phyloP scores from a whole-genome alignment of 2,329 filamentous ascomycete genomes.

The Thielaviopsis populi region DNA sequence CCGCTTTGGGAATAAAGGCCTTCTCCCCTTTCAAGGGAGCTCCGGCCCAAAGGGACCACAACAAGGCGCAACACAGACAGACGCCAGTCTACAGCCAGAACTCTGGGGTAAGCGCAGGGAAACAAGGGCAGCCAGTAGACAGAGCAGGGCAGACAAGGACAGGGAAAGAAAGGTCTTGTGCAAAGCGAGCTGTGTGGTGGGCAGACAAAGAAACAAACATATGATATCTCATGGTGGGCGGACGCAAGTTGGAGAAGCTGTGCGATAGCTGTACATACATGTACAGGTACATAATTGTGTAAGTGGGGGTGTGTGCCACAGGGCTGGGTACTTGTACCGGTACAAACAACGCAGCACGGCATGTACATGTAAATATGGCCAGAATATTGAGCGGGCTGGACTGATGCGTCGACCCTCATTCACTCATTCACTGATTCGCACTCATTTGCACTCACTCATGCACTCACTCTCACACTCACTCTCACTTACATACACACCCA shows the following conservation, averaged over 20 bases:
- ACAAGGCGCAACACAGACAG: neutral
- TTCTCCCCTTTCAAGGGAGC: neutral
- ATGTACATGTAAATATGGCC: neutral
- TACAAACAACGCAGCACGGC: neutral
- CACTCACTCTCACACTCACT: neutral
- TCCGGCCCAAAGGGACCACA: conserved; percentile 7
- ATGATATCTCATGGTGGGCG: neutral
- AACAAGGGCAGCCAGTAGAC: too few relatives aligned
- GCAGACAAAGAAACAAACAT: neutral
- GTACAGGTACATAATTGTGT: neutral
- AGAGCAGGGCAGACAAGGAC: too few relatives aligned
- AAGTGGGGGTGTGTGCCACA: neutral
- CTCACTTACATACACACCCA: neutral
- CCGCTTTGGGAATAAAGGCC: conserved; percentile 1
- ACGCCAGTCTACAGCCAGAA: neutral
- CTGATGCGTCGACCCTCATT: neutral
- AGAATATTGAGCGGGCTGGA: neutral
- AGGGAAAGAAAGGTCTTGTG: too few relatives aligned
- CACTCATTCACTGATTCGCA: too few relatives aligned
- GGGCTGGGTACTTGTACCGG: neutral
- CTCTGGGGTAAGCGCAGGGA: neutral
- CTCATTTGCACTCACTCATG: neutral
- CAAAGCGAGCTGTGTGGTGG: neutral
- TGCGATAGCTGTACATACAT: neutral
- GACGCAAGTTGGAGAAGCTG: neutral